Base-by-base conservation (phyloP, 495 filamentous ascomycete genomes). In the Penicillium salamii region DNA sequence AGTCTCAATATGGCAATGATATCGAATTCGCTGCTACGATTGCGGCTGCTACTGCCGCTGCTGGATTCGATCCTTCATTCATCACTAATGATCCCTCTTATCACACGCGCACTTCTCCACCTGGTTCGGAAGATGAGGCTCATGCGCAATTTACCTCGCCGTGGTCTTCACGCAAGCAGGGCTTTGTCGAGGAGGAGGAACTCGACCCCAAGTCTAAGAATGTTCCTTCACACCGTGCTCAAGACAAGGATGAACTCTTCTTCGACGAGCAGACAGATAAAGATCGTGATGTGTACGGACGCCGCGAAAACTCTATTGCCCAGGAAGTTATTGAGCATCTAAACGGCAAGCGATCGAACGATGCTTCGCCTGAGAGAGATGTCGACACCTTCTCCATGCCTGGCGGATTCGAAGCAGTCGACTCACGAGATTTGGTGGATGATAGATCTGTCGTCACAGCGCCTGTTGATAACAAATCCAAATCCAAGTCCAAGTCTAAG, bases 41-140 rank as follows among this genome's bases (percentile, higher is more conserved):
- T n/a, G 86, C 85, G 56, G 87, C 86, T 29, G 84, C 81, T 5
- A 75, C 87, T 15, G 63, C 84, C 62, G 79, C 79, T 5, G 76
- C 81, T 42, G 86, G 86, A 0, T 90, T 90, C 50, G 80, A 89
- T 61, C 81, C 85, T 17, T 78, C 86, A 20, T 80, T 89, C 48
- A 80, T 90, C 12, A 81, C 85, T 18, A 71, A 88, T 43, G 76
- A 90, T 54, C 78, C 80, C 0, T 70, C 58, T 2, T 90, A 81
- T 47, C 80, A 81, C 37, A 75, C 74, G 18, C 79, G 85, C 15
- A 78, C 81, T 34, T 87, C 85, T 0, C 84, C 84, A 3, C 83
- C 83, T 5, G 75, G 78, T 7, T 80, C 83, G 1, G 78, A 81
- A 40, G 76, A 79, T 13, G 58, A 65, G 17, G 57, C 52, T 3